Conservation (phyloP, 1,139 yeast species). For the Pichiaceae sp. region DNA sequence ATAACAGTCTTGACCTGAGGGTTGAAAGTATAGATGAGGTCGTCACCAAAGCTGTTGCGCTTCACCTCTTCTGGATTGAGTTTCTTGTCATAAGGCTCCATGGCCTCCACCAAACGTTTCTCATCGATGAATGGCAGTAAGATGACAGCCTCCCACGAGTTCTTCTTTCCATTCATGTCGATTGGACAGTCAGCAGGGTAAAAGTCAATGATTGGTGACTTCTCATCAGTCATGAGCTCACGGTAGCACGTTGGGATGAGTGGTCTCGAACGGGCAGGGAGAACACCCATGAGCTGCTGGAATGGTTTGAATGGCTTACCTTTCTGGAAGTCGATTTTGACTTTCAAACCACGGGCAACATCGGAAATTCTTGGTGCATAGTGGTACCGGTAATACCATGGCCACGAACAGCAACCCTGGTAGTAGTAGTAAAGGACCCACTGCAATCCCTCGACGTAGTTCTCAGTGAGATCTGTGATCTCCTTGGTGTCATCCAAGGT, state of each 20-base stretch:
- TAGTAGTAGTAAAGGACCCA: slow-evolving; percentile 93
- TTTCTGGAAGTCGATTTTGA: slow-evolving; percentile 51
- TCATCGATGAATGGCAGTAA: slow-evolving; percentile 89
- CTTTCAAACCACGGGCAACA: slow-evolving; percentile 59
- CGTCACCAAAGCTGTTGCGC: slow-evolving; percentile 70
- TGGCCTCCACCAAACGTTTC: slow-evolving; percentile 58
- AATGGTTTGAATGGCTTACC: slow-evolving; percentile 86
- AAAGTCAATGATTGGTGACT: slow-evolving; percentile 82
- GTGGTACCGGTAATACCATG: slow-evolving; percentile 84
- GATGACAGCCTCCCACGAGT: slow-evolving; percentile 99
- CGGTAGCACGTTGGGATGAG: slow-evolving; percentile 76
- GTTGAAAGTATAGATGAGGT: slow-evolving; percentile 60
- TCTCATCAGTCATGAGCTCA: slow-evolving; percentile 79
- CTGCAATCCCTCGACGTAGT: slow-evolving; percentile 87
- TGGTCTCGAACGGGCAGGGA: slow-evolving; percentile 84
- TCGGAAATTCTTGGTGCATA: slow-evolving; percentile 93
- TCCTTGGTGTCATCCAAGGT: slow-evolving; percentile 50
- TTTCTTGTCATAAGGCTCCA: slow-evolving; percentile 53
- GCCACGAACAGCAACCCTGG: slow-evolving; percentile 89
- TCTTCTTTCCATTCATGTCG: slow-evolving; percentile 91
- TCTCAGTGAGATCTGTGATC: slow-evolving; percentile 58
- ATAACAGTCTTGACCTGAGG: slow-evolving; percentile 68
- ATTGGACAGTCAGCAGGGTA: slow-evolving; percentile 86
- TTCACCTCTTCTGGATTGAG: slow-evolving; percentile 60
- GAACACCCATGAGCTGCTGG: slow-evolving; percentile 95